Evolutionary conservation across 2,329 filamentous ascomycete species (phyloP), one percentile per base, ranked within the genome.

Genomic region (Dendrostoma leiphaemia): DNA sequence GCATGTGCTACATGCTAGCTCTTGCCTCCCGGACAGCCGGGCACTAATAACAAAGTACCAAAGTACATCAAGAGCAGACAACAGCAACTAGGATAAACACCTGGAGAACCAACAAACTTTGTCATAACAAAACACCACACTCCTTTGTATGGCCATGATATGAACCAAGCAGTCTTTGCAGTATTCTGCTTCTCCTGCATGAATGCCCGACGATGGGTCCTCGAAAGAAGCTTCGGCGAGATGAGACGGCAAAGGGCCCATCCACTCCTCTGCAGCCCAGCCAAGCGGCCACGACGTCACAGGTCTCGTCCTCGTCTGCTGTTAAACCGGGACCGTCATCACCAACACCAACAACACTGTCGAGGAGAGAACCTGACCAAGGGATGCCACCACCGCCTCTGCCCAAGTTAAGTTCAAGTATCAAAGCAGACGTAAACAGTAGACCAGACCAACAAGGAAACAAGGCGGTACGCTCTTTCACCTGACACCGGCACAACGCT

Each of bases 141-240:
- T 24, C 31, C 23, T n/a, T 19, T 49, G 13, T 10, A 29, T 8
- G 9, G n/a, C 26, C 6, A 40, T 21, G 47, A 32, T 13, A 40
- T n/a, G 15, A 48, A 6, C 26, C 34, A 21, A 2, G 15, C 24
- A 38, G 34, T 9, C 34, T 23, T 38, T n/a, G 7, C 21, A 21
- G 17, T 12, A 37, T 45, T 9, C 12, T 17, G n/a, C 12, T 35
- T 17, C 17, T 4, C 35, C 26, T 35, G 15, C 28, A 31, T 38
- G 48, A 55, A 46, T 45, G 17, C 37, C 47, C 45, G 44, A 62
- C 57, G 59, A 77, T 77, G 74, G 69, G 65, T 62, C 67, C 71
- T 45, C 67, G 72, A 58, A 78, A 77, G 62, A 72, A 73, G 56
- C 60, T 65, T 40, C 70, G 71, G 57, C 69, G 67, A 19, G 70